Evolutionary conservation across 2,329 filamentous ascomycete genomes (phyloP), one percentile per base, ranked within the genome.

Genomic region (Fusarium cyanostomum): DNA sequence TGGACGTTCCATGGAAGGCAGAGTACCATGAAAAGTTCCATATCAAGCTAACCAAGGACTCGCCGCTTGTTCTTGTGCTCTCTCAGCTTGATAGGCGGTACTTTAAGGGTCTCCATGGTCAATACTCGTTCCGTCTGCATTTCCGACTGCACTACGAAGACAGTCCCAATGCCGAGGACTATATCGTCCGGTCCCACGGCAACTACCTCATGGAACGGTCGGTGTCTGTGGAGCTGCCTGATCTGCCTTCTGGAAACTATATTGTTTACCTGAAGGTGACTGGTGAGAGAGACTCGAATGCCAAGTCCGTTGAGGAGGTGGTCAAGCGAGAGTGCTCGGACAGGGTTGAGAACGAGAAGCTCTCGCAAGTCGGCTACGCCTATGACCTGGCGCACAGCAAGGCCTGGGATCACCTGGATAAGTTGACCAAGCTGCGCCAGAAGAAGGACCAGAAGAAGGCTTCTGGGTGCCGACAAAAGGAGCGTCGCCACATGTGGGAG

Each of bases 81-180:
- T 85, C 85, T 6, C 86, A 89, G 73, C 82, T 89, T 15, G 86
- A 89, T 68, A 78, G 80, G 28, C 79, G 86, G 18, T 89, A 88
- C 70, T 89, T 87, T 71, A 81, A 82, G 59, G 87, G 86, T 4
- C 79, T 89, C 1, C 77, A 83, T 30, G 87, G 87, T 8, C 84
- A 87, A 69, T 89, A 89, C 62, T 72, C 59, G 28, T 84, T 82
- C 71, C 77, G 78, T 15, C 73, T 84, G 5, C 77, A 83, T 65
- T 86, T 78, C 77, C 78, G 84, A 8, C 71, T 86, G 3, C 83
- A 86, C 56, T 58, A 72, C 26, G 75, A 81, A 30, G 80, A 79
- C n/a, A 74, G 78, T 3, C 80, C 80, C 2, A 80, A 79, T 5
- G 81, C 82, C 4, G 83, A 86, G 57, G 84, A 87, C 64, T 88